These are phyloP conservation scores for Fusarium sp. DNA, from an alignment of 2,329 filamentous ascomycete species.

Conservation along the genomic window DNA sequence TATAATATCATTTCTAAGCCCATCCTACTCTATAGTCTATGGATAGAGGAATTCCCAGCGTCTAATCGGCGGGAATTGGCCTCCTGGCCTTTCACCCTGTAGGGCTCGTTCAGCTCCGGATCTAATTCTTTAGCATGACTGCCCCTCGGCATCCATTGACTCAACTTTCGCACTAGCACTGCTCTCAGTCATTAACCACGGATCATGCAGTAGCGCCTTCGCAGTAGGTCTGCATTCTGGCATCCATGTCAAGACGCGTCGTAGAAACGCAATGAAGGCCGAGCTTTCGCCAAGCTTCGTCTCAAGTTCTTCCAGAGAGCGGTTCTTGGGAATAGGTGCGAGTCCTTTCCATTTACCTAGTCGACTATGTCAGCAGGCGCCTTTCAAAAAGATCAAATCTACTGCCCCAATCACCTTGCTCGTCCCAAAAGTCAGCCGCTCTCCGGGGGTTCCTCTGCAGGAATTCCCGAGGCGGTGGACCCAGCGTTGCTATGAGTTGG, in stretches of 20 bases:
- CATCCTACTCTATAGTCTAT: too few relatives aligned
- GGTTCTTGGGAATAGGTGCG: constrained; percentile 31
- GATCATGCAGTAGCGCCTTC: constrained; percentile 35
- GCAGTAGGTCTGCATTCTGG: constrained; percentile 35
- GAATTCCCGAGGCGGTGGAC: constrained; percentile 31
- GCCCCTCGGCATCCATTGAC: too few relatives aligned
- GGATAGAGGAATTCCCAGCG: too few relatives aligned
- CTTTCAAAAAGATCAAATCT: too few relatives aligned
- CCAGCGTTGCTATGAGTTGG: constrained; percentile 37
- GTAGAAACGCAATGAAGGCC: constrained; percentile 32
- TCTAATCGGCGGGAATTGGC: too few relatives aligned
- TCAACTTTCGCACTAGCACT: too few relatives aligned
- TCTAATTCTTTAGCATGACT: too few relatives aligned
- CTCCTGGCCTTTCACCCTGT: too few relatives aligned
- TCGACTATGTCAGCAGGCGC: background rate
- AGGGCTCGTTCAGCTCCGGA: too few relatives aligned
- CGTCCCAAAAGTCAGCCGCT: constrained; percentile 35
- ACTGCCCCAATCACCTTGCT: too few relatives aligned
- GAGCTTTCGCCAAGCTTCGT: constrained; percentile 26
- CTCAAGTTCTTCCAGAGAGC: constrained; percentile 30
- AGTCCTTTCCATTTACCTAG: constrained; percentile 34
- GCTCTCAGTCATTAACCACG: constrained; percentile 23
- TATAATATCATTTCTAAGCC: too few relatives aligned
- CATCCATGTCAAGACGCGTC: constrained; percentile 35
- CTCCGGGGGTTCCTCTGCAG: constrained; percentile 15